These are phyloP conservation scores for Tulasnella sp. DNA, from an alignment of 768 basidiomycete genomes.

Conservation along the genomic window DNA sequence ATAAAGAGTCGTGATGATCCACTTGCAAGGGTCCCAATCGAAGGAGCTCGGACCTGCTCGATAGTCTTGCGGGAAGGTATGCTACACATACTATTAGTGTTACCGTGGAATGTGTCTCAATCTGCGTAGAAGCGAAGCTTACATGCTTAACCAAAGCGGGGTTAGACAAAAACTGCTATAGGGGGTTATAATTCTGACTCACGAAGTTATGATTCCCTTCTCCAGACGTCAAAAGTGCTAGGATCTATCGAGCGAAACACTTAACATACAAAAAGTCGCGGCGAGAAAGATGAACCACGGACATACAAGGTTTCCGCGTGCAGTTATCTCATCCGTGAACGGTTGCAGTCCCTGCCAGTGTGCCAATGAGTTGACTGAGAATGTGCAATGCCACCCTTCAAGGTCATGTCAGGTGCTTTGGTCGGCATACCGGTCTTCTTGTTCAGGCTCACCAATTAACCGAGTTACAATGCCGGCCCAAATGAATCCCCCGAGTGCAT, in stretches of 20 bases:
- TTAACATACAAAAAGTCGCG: not conserved
- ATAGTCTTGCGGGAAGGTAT: constrained; percentile 15
- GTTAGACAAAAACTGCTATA: too few relatives aligned
- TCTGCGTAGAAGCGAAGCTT: not conserved
- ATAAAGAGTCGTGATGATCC: constrained; percentile 10
- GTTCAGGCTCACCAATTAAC: constrained; percentile 43
- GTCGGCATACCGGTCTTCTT: not conserved
- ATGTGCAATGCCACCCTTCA: constrained; percentile 62
- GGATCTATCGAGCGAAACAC: not conserved
- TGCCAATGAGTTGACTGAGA: constrained; percentile 65
- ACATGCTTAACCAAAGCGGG: not conserved
- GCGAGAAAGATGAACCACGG: not conserved
- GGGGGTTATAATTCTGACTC: too few relatives aligned
- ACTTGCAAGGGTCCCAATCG: constrained; percentile 16
- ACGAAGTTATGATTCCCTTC: constrained; percentile 16
- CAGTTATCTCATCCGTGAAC: constrained; percentile 71
- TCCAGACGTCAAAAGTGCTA: constrained; percentile 6
- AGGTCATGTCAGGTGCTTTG: not conserved
- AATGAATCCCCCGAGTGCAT: constrained; percentile 54
- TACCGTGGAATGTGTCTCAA: not conserved
- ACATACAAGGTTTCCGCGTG: constrained; percentile 55
- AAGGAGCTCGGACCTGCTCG: not conserved
- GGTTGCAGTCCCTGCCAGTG: constrained; percentile 77
- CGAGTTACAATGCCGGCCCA: constrained; percentile 61
- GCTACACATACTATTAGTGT: not conserved